A percentile compares a stretch with the other conserved stretches of the same genome.
Conservation (phyloP, 495 filamentous ascomycete genomes). For the Tuber aestivum region DNA sequence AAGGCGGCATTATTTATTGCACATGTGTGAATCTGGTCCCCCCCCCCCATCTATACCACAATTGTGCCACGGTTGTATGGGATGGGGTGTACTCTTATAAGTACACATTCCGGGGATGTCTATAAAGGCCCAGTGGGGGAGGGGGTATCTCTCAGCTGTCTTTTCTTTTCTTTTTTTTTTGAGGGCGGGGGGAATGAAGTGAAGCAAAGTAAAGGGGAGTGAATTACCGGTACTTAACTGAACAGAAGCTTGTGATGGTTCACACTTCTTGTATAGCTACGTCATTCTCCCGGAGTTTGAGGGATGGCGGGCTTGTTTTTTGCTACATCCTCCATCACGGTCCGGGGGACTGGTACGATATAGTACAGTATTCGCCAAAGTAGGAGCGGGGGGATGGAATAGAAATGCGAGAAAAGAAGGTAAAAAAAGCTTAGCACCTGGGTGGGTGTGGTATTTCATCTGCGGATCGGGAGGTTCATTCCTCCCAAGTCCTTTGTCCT, state of each 20-base stretch:
- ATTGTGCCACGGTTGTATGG: neutral
- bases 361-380: no score
- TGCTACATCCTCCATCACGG: neutral
- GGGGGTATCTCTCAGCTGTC: neutral
- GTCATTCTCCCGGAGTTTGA: neutral
- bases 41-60: neutral
- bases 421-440: neutral
- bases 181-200: neutral
- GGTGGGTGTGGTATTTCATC: neutral
- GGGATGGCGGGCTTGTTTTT: neutral
- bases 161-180: neutral
- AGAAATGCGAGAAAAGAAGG: no score
- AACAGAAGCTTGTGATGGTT: neutral
- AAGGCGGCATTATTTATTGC: neutral
- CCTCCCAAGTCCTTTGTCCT: no score
- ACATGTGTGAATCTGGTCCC: neutral
- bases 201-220: neutral
- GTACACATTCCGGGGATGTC: neutral
- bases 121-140: neutral
- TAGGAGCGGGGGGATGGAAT: neutral
- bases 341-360: neutral
- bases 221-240: neutral
- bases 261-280: neutral
- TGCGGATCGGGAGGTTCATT: neutral
- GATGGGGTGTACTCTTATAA: no score